A percentile compares a stretch with the other conserved stretches of the same genome.
Evolutionary conservation across 371 early-diverging fungal genomes (phyloP).

Genomic region (Mucor sp.): DNA sequence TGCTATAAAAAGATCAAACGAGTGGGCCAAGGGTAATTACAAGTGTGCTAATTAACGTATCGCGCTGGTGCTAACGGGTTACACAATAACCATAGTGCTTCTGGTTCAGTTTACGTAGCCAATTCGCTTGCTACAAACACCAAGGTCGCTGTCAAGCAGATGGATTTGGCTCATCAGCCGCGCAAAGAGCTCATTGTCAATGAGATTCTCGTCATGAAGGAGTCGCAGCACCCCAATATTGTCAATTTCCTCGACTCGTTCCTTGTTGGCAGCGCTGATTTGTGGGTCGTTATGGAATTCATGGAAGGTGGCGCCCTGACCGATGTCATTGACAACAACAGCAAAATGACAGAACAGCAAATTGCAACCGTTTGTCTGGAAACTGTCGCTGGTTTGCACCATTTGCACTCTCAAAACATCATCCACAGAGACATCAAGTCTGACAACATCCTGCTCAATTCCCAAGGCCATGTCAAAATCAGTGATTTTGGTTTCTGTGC

Average conservation of each 20-base stretch:
- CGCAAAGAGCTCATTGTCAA: slow-evolving; percentile 94
- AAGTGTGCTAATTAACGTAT: background rate
- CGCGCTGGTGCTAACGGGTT: background rate
- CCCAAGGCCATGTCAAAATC: slow-evolving; percentile 92
- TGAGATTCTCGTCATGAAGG: slow-evolving; percentile 96
- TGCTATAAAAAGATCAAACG: slow-evolving; percentile 90
- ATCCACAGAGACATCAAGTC: slow-evolving; percentile 98
- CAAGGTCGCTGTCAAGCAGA: slow-evolving; percentile 96
- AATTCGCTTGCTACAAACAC: slow-evolving; percentile 63
- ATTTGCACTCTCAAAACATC: slow-evolving; percentile 90
- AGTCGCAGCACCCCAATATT: slow-evolving; percentile 92
- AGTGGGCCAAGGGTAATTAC: slow-evolving; percentile 91
- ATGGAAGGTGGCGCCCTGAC: slow-evolving; percentile 98
- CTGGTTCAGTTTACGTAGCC: slow-evolving; percentile 94
- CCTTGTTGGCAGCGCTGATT: slow-evolving; percentile 76
- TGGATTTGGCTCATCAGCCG: slow-evolving; percentile 92
- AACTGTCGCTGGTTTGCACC: slow-evolving; percentile 87
- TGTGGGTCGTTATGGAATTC: slow-evolving; percentile 99
- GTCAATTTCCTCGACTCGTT: slow-evolving; percentile 93
- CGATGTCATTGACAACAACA: slow-evolving; percentile 93
- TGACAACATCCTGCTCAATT: slow-evolving; percentile 90
- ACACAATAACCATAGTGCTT: slow-evolving; percentile 71
- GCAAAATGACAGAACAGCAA: slow-evolving; percentile 84
- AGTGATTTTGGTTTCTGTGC: slow-evolving; percentile 96
- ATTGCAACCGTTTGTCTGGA: slow-evolving; percentile 91